A percentile compares a stretch with the other conserved stretches of the same genome.
These are phyloP conservation scores for Sugiyamaella qingdaonensis DNA, from an alignment of 805 yeast genomes.

Conservation along the genomic window DNA sequence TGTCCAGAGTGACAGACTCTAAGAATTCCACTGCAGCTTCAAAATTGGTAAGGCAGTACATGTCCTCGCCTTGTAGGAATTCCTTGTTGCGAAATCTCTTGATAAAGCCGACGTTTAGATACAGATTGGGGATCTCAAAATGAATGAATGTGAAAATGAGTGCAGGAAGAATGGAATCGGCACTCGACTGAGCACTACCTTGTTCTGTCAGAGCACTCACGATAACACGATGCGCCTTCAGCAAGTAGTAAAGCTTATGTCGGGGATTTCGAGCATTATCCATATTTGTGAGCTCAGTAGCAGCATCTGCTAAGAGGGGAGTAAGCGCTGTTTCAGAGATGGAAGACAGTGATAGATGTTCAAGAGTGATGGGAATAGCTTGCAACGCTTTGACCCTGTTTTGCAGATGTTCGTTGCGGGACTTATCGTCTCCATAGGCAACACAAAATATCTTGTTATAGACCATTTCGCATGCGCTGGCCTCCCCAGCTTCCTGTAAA, in stretches of 20 bases:
- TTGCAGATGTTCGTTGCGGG: constrained; percentile 23
- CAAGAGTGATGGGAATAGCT: constrained; percentile 26
- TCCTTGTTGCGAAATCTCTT: constrained; percentile 36
- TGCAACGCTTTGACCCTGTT: constrained; percentile 29
- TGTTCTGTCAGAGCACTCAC: constrained; percentile 28
- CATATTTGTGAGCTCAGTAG: constrained; percentile 21
- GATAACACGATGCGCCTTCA: constrained; percentile 35
- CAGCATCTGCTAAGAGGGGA: constrained; percentile 16
- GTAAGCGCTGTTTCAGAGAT: constrained; percentile 10
- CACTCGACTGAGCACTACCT: constrained; percentile 24
- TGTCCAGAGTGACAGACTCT: constrained; percentile 32
- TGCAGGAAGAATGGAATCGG: constrained; percentile 39
- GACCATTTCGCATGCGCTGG: constrained; percentile 33
- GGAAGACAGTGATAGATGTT: constrained; percentile 31
- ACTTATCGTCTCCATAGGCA: constrained; percentile 27
- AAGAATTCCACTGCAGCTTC: constrained; percentile 40
- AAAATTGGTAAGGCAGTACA: constrained; percentile 40
- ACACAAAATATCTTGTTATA: constrained; percentile 35
- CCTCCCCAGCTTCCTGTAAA: constrained; percentile 34
- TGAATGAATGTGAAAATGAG: constrained; percentile 34
- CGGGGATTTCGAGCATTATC: constrained; percentile 32
- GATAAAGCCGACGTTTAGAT: constrained; percentile 36
- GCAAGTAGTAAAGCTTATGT: constrained; percentile 32
- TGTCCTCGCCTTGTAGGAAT: constrained; percentile 35
- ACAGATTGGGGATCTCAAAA: constrained; percentile 30